Percentiles rank a stretch among this genome's conserved stretches.
phyloP scores from a whole-genome alignment of 2,329 filamentous ascomycete genomes.

The Phoma sp. region DNA sequence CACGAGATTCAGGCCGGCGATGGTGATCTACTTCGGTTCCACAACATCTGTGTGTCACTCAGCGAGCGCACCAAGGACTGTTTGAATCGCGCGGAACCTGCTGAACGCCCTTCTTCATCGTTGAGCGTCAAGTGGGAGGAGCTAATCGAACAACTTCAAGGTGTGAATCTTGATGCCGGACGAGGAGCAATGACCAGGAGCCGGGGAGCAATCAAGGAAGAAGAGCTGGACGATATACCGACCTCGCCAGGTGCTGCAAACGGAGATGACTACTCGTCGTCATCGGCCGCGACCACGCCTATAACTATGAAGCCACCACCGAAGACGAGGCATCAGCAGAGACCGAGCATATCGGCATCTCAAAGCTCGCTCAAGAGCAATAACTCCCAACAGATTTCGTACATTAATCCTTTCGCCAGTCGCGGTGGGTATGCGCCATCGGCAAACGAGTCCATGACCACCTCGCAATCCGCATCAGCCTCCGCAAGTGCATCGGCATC shows the following conservation, averaged over 20 bases:
- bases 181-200: constrained; percentile 43
- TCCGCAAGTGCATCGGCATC: constrained; percentile 42
- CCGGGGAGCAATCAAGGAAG: constrained; percentile 34
- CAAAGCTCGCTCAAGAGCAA: constrained; percentile 42
- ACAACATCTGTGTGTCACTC: constrained; percentile 56
- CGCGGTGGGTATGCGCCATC: constrained; percentile 33
- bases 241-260: constrained; percentile 33
- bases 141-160: constrained; percentile 56
- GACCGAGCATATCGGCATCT: constrained; percentile 42
- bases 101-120: constrained; percentile 57
- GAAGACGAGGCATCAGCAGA: constrained; percentile 40
- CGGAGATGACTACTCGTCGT: constrained; percentile 37
- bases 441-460: constrained; percentile 33
- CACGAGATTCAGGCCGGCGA: constrained; percentile 50
- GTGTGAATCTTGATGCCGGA: constrained; percentile 38
- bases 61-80: constrained; percentile 58
- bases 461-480: constrained; percentile 36
- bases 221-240: constrained; percentile 33
- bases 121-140: constrained; percentile 60
- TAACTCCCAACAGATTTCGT: constrained; percentile 31
- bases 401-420: constrained; percentile 34
- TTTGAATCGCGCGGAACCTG: constrained; percentile 59
- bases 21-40: constrained; percentile 57
- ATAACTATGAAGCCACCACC: constrained; percentile 43
- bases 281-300: constrained; percentile 43